Base-by-base conservation (phyloP, 1,139 yeast species). In the Scheffersomyces titani region DNA sequence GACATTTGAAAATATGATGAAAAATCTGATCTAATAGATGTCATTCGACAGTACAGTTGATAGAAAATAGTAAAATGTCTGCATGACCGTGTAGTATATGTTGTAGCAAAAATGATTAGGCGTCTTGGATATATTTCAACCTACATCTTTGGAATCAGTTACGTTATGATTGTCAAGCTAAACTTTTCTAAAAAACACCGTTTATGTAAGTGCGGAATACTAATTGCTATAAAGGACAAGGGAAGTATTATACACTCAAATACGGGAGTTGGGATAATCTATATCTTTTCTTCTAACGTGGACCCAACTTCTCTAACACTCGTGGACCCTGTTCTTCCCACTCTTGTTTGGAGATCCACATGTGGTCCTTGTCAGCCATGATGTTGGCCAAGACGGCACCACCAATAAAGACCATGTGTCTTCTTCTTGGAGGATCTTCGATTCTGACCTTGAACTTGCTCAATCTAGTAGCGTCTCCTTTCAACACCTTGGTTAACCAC, bases 351-450 rank as follows among this genome's bases (percentile, higher is more conserved):
- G 93, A 82, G 66, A 96, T 86, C 99, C 99, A 93, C 97, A 94
- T 90, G 70, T 92, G 97, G 63, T 93, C 98, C 74, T 93, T 94
- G 72, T 94, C 97, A 51, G 97, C 97, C 98, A 96, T 94, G 66
- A 94, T 94, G 69, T 90, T 92, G 46, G 99, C 99, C 70, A 94
- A 82, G 19, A 94, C 99, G 6, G 99, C 99, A 69, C 99, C 99
- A 65, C 99, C 99, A 64, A 94, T 88, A 75, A 94, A 94, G 50
- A 94, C 99, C 98, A 94, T 94, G 74, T 96, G 98, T 73, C 94
- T 89, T 82, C 99, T 91, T 81, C 98, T 88, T 65, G 99, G 99
- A 51, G 99, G 99, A 72, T 94, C 99, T 74, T 94, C 99, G 68
- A 94, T 94, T 75, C 96, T 88, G 51, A 96, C 97, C 76, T 94